A percentile compares a stretch with the other conserved stretches of the same genome.
Conservation (phyloP, 129 eudicot genomes). For the Ambrosia trifida region DNA sequence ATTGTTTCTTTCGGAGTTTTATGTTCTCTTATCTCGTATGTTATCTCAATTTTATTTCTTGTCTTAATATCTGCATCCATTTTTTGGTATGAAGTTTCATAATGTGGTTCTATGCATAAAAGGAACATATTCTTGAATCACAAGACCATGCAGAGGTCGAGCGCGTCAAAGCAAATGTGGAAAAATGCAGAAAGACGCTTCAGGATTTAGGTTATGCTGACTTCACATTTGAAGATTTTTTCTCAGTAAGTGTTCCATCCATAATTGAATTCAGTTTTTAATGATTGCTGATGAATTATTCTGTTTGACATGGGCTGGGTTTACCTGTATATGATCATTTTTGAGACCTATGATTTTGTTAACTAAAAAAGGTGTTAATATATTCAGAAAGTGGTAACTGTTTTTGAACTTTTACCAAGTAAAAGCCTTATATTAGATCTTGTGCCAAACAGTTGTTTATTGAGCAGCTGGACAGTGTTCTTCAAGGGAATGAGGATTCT, state of each 20-base stretch:
- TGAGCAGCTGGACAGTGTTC: slow-evolving; percentile 89
- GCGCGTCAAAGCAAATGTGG: slow-evolving; percentile 60
- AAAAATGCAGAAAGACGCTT: slow-evolving; percentile 81
- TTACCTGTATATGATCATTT: slow-evolving; percentile 3
- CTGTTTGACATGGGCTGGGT: background rate
- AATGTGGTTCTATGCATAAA: slow-evolving; percentile 15
- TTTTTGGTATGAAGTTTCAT: slow-evolving; percentile 14
- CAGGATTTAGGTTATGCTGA: slow-evolving; percentile 86
- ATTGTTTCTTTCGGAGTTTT: slow-evolving; percentile 90
- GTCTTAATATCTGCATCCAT: slow-evolving; percentile 7
- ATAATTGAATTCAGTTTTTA: background rate
- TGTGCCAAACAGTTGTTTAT: slow-evolving; percentile 64
- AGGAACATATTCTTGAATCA: slow-evolving; percentile 89
- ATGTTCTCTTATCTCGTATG: slow-evolving; percentile 96
- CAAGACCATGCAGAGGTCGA: slow-evolving; percentile 81
- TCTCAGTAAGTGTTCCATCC: slow-evolving; percentile 49
- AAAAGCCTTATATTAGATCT: background rate
- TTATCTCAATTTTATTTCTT: background rate
- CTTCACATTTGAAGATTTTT: slow-evolving; percentile 96
- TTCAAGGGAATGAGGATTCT: slow-evolving; percentile 63
- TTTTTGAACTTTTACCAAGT: slow-evolving; percentile 5
- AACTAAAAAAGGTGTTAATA: background rate
- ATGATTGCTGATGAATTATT: slow-evolving; percentile 7
- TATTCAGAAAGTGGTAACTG: background rate
- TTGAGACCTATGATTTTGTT: background rate